These are phyloP conservation scores for Neonectria sp. DNA, from an alignment of 2,329 filamentous ascomycete species.

Conservation along the genomic window DNA sequence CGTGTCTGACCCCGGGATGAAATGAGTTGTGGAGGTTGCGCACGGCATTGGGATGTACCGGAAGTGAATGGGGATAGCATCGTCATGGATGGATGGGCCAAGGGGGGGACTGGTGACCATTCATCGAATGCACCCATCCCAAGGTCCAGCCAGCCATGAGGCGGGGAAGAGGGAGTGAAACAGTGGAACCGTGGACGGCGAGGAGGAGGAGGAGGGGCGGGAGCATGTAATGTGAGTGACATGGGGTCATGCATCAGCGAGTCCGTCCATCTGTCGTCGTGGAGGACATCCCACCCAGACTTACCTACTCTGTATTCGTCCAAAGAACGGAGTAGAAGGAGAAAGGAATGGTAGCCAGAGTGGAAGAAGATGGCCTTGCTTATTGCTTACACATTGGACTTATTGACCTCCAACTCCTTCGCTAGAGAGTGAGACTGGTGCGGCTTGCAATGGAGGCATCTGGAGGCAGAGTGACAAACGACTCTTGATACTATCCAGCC, in stretches of 20 bases:
- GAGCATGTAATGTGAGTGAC: slow-evolving; percentile 26
- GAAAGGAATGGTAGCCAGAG: slow-evolving; percentile 6
- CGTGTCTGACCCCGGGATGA: slow-evolving; percentile 10
- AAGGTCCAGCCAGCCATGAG: slow-evolving; percentile 11
- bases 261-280: slow-evolving; percentile 3
- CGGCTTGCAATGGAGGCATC: not conserved
- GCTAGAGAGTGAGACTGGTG: not conserved
- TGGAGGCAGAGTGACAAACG: slow-evolving; percentile 6
- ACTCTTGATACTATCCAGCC: not conserved
- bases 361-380: not conserved
- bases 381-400: not conserved
- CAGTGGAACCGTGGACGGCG: slow-evolving; percentile 6
- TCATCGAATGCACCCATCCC: slow-evolving; percentile 17
- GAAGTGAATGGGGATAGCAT: slow-evolving; percentile 23
- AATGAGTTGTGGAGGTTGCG: slow-evolving; percentile 20
- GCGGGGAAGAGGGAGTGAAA: slow-evolving; percentile 16
- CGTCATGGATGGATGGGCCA: slow-evolving; percentile 13
- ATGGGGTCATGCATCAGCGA: slow-evolving; percentile 18
- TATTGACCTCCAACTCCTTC: not conserved
- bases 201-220: slow-evolving; percentile 26
- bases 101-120: slow-evolving; percentile 28
- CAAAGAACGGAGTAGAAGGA: slow-evolving; percentile 4
- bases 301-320: slow-evolving; percentile 3
- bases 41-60: slow-evolving; percentile 20
- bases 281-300: not conserved